phyloP scores from a whole-genome alignment of 305 asterid species.

The Ajuga reptans region DNA sequence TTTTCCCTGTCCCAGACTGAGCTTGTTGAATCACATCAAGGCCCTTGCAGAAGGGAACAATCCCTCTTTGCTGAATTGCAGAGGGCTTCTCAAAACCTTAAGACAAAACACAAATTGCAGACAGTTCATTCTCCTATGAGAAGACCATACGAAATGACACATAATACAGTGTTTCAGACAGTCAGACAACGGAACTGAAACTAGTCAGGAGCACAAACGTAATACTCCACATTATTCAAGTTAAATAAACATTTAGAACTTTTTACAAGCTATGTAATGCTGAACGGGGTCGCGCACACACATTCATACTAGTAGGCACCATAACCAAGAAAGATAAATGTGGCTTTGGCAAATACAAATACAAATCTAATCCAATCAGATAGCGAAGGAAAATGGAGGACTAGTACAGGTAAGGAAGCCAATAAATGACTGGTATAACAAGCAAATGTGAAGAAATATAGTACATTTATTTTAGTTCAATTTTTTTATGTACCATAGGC shows the following conservation, averaged over 20 bases:
- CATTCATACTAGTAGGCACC: neutral
- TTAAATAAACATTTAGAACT: neutral
- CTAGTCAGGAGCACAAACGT: neutral
- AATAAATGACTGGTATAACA: neutral
- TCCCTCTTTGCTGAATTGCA: slow-evolving; percentile 88
- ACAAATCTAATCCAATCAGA: neutral
- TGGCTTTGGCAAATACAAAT: neutral
- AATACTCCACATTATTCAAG: neutral
- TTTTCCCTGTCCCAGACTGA: slow-evolving; percentile 84
- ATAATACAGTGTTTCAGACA: neutral
- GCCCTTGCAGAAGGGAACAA: slow-evolving; percentile 84
- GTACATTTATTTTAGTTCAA: neutral
- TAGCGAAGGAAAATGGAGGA: neutral
- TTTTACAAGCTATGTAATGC: neutral
- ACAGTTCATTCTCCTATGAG: neutral
- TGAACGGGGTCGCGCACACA: neutral
- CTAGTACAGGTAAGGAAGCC: neutral
- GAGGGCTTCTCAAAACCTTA: slow-evolving; percentile 95
- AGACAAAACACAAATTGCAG: neutral
- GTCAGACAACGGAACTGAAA: neutral
- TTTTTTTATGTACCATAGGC: slow-evolving; percentile 55
- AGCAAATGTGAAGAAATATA: neutral
- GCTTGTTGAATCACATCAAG: slow-evolving; percentile 88
- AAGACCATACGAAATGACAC: neutral
- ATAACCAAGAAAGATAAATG: neutral